Percentiles rank a stretch among this genome's conserved stretches.
Conservation (phyloP, 2,329 filamentous ascomycete species). For the Shiraia sp. region DNA sequence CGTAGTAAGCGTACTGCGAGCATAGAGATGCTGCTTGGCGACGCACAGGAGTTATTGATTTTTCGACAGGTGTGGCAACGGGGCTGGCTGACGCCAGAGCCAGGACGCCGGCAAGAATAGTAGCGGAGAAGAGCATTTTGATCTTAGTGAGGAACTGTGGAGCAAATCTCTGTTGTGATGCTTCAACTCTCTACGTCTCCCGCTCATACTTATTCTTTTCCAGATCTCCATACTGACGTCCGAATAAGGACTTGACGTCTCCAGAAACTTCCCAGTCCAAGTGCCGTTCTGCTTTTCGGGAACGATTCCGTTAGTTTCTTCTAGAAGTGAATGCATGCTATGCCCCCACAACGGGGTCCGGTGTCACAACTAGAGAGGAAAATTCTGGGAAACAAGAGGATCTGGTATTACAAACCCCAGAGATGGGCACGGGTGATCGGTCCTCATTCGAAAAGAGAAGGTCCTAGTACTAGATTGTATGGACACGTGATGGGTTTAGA, state of each 20-base stretch:
- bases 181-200: background rate
- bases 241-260: no score
- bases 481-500: background rate
- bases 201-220: background rate
- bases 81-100: constrained; percentile 2
- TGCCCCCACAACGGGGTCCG: background rate
- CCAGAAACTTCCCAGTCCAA: no score
- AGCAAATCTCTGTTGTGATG: background rate
- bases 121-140: constrained; percentile 5
- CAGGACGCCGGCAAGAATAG: constrained; percentile 1
- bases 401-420: background rate
- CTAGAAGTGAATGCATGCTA: no score
- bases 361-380: background rate
- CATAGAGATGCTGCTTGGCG: constrained; percentile 8
- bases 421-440: background rate
- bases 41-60: background rate
- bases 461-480: background rate
- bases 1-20: constrained; percentile 5
- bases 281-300: no score
- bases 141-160: background rate
- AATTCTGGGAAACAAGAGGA: background rate
- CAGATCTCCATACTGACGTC: background rate
- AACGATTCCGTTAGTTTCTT: no score
- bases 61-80: background rate
- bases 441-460: background rate